Conservation (phyloP, 2,329 filamentous ascomycete species). For the Aspergillus niger region DNA sequence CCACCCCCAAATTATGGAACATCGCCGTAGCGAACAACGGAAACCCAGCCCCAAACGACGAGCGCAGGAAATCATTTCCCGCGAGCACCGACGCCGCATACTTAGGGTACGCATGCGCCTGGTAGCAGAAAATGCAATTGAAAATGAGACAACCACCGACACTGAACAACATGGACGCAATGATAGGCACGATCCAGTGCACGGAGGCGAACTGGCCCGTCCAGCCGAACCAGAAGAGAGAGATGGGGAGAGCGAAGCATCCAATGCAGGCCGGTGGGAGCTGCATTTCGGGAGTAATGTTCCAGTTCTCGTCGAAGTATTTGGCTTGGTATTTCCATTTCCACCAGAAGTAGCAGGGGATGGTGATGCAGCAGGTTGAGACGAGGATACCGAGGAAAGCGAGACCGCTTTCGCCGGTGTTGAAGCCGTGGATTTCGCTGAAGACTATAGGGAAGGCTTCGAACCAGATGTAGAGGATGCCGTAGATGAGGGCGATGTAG, state of each 20-base stretch:
- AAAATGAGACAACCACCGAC: conserved; percentile 72
- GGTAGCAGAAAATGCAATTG: conserved; percentile 73
- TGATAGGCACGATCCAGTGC: conserved; percentile 67
- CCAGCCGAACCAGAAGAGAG: conserved; percentile 69
- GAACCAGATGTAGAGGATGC: conserved; percentile 34
- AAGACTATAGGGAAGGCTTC: conserved; percentile 52
- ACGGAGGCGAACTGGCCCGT: conserved; percentile 58
- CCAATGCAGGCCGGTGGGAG: conserved; percentile 65
- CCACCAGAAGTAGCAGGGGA: conserved; percentile 43
- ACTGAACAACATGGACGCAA: conserved; percentile 65
- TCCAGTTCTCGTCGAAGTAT: conserved; percentile 22
- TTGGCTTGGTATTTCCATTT: conserved; percentile 23
- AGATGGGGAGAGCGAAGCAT: conserved; percentile 62
- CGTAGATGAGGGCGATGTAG: conserved; percentile 28
- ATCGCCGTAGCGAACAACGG: conserved; percentile 35
- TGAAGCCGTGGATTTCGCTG: conserved; percentile 33
- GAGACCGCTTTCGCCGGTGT: conserved; percentile 31
- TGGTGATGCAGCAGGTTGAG: conserved; percentile 34
- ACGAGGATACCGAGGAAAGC: conserved; percentile 31
- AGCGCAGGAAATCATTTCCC: conserved; percentile 70
- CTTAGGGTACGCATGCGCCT: conserved; percentile 69
- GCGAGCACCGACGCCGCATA: conserved; percentile 72
- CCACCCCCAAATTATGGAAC: conserved; percentile 36
- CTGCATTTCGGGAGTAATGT: conserved; percentile 40
- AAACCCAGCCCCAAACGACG: conserved; percentile 51